Conservation (phyloP, 1,284 basidiomycete genomes). For the Sanguinoderma infundibulare region DNA sequence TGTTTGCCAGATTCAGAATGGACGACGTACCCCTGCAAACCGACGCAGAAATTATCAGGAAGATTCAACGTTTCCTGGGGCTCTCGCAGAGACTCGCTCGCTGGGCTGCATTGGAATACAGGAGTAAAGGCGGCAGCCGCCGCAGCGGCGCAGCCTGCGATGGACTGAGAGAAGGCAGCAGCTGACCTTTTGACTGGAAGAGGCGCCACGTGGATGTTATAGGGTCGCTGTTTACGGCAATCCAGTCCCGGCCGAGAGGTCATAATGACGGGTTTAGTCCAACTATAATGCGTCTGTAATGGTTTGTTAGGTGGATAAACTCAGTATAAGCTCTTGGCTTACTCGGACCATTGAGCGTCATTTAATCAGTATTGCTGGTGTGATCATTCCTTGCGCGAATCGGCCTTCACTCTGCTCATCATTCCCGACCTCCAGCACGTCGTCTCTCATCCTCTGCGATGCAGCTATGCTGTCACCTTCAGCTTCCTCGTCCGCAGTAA, state of each 20-base stretch:
- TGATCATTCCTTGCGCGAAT: constrained; percentile 11
- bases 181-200: background rate
- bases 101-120: no score
- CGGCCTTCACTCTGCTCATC: constrained; percentile 4
- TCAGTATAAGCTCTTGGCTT: background rate
- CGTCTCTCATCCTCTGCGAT: constrained; percentile 19
- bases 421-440: constrained; percentile 12
- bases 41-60: no score
- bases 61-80: no score
- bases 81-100: no score
- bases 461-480: constrained; percentile 45
- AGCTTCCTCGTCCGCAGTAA: constrained; percentile 77
- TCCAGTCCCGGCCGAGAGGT: background rate
- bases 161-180: no score
- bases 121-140: no score
- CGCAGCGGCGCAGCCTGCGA: no score
- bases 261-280: no score
- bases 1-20: no score
- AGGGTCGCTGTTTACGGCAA: background rate
- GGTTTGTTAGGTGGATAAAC: background rate
- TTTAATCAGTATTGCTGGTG: background rate
- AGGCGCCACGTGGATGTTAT: background rate
- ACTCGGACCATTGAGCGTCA: background rate
- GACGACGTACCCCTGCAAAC: no score
- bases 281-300: no score